Evolutionary conservation across 768 basidiomycete genomes (phyloP).

Genomic region (Lactarius quietus): DNA sequence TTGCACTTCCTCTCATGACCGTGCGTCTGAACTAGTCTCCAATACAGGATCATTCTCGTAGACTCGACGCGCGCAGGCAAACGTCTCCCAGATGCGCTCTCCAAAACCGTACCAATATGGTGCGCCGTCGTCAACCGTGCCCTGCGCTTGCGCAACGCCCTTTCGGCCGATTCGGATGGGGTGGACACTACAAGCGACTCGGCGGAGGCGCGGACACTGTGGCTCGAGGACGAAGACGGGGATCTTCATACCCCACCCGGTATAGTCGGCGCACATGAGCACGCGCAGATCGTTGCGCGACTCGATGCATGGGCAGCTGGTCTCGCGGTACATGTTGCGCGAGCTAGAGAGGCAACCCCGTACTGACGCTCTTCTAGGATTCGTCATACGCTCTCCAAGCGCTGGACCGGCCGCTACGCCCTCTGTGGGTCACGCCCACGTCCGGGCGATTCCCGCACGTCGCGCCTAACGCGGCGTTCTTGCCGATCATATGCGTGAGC

Average conservation of each 20-base stretch:
- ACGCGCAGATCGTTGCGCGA: constrained; percentile 64
- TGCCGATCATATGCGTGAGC: constrained; percentile 80
- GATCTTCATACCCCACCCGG: constrained; percentile 67
- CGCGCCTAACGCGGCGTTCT: constrained; percentile 37
- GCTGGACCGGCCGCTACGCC: constrained; percentile 65
- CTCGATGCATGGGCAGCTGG: constrained; percentile 64
- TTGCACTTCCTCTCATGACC: background rate
- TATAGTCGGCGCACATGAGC: constrained; percentile 70
- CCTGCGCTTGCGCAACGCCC: constrained; percentile 32
- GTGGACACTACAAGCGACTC: constrained; percentile 15
- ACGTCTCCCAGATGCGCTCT: constrained; percentile 88
- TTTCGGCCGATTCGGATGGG: background rate
- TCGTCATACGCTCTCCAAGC: constrained; percentile 69
- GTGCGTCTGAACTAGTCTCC: background rate
- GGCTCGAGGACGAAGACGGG: background rate
- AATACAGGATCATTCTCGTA: constrained; percentile 71
- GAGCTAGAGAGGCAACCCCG: too few species aligned
- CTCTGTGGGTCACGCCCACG: constrained; percentile 84
- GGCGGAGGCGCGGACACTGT: constrained; percentile 46
- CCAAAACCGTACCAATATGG: constrained; percentile 91
- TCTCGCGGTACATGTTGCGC: constrained; percentile 52
- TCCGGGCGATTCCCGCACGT: constrained; percentile 50
- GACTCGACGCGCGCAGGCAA: constrained; percentile 94
- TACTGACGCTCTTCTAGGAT: constrained; percentile 38
- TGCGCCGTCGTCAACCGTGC: constrained; percentile 83